Base-by-base conservation (phyloP, 2,329 filamentous ascomycete species). In the Pseudogymnoascus sp. region DNA sequence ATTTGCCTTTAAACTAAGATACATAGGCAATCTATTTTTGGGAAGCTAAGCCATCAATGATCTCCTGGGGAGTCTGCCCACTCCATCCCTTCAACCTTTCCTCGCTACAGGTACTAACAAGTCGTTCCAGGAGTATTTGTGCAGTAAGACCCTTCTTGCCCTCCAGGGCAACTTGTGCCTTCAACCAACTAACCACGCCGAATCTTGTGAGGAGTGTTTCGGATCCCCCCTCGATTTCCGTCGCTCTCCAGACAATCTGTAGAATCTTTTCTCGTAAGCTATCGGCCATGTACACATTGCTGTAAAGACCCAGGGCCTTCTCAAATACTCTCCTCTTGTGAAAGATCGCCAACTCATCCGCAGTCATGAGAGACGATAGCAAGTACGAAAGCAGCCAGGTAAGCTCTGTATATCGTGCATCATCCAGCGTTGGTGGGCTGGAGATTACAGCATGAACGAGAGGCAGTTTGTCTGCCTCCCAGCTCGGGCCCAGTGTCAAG, bases 161-260 rank as follows among this genome's bases (percentile, higher is more conserved):
- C 58, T 75, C 78, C 2, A 76, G 73, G 3, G 78, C 79, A 36
- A 81, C 72, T 67, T 84, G 83, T 62, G 82, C 81, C 62, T 87
- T 80, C 7, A 93, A 77, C 91, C 91, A 96, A 66, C 82, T 86
- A 60, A 93, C 72, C 18, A 89, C 76, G 14, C 89, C 90, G 43
- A 87, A 86, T 61, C 91, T 79, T 1, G 91, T 95, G 37, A 91
- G 80, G 50, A 96, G 77, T n/a, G 88, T 93, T 4, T 86, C 89
- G 72, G 88, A 90, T 1, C 89, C 91, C 1, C 82, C 85, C 30
- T 85, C 81, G 33, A 92, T 82, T 50, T 80, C 80, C 0, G 84
- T 85, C 2, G 86, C 85, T 39, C 87, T 81, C 68, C 86, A 87
- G 14, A 95, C 66, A 20, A 94, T 80, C 70, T 75, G 74, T 28